A percentile compares a stretch with the other conserved stretches of the same genome.
phyloP scores from a whole-genome alignment of 2,329 filamentous ascomycete species.

The Phialemoniopsis sp. region DNA sequence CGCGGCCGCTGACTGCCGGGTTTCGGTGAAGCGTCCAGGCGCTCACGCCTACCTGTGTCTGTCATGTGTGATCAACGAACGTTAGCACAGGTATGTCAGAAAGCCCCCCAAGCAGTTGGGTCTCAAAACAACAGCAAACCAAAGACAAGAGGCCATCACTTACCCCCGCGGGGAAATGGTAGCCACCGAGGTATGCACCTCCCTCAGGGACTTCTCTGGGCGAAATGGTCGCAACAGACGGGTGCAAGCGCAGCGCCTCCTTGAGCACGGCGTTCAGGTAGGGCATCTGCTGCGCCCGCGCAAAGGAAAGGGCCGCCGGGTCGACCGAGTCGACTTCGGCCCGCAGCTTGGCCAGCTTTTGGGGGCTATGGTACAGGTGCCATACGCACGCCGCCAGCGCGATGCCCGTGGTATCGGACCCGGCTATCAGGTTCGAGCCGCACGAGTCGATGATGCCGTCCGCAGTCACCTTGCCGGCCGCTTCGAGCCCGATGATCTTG shows the following conservation, averaged over 20 bases:
- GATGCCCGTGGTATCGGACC: slow-evolving; percentile 51
- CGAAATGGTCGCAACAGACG: slow-evolving; percentile 17
- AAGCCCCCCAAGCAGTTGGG: too few relatives aligned
- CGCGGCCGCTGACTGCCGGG: slow-evolving; percentile 49
- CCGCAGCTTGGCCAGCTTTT: slow-evolving; percentile 34
- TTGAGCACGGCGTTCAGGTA: slow-evolving; percentile 34
- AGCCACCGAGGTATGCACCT: slow-evolving; percentile 9
- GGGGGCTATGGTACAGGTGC: slow-evolving; percentile 40
- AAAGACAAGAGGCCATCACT: too few relatives aligned
- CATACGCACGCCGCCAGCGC: slow-evolving; percentile 41
- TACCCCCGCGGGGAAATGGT: slow-evolving; percentile 43
- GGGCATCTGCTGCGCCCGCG: too few relatives aligned
- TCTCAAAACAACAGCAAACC: too few relatives aligned
- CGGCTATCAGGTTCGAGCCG: slow-evolving; percentile 40
- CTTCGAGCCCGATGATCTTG: too few relatives aligned
- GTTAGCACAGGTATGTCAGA: too few relatives aligned
- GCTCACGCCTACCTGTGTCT: slow-evolving; percentile 56
- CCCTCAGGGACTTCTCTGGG: slow-evolving; percentile 8
- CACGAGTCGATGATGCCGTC: too few relatives aligned
- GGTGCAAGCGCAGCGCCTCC: slow-evolving; percentile 30
- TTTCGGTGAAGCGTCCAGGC: slow-evolving; percentile 57
- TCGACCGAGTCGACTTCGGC: slow-evolving; percentile 33
- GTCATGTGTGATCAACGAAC: too few relatives aligned
- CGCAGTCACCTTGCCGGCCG: too few relatives aligned
- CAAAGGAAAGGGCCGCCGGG: too few relatives aligned